Evolutionary conservation across 208 protist species (phyloP), one percentile per base, ranked within the genome.

Genomic region (Naegleria lovaniensis): DNA sequence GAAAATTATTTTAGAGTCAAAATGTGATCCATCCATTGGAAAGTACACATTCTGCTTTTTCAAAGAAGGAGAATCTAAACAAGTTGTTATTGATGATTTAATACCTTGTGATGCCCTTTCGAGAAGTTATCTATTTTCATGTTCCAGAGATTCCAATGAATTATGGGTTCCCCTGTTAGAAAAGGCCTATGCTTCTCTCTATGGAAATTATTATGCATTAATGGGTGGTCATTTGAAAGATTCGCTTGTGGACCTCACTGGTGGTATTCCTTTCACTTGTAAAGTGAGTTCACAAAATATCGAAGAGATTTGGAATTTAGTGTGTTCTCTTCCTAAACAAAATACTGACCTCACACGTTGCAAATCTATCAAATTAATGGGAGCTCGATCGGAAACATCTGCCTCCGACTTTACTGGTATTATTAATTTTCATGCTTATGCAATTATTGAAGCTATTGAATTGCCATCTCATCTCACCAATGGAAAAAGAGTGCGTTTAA

Each of bases 111-210:
- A 97, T 85, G 91, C 92, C n/a, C 91, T 91, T 33, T 90, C 90
- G 52, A 93, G 96, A 13, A 94, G 93, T 91, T 94, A 95, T 85
- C 92, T 93, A 36, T 91, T 91, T 83, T 88, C 93, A 36, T 86
- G 88, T 58, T 92, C 85, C 19, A 59, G 90, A 83, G 90, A 92
- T 0, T 5, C 75, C 39, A 94, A 95, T 75, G 93, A 96, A 55
- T 95, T 97, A 52, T 96, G 94, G 90, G 93, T 95, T 1, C 92
- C 97, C 55, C 89, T 96, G 15, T 94, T 95, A 41, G 97, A 98
- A 91, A 98, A 98, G 93, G 96, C 97, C 33, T 97, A 97, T 90
- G 97, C 97, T 25, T 97, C 97, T 93, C 90, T 97, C 58, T 96
- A 97, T 92, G 94, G 95, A 86, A 97, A 94, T 91, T 98, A 98